Conservation (phyloP, 192 early-diverging fungal genomes). For the Gamsiella multidivaricata region DNA sequence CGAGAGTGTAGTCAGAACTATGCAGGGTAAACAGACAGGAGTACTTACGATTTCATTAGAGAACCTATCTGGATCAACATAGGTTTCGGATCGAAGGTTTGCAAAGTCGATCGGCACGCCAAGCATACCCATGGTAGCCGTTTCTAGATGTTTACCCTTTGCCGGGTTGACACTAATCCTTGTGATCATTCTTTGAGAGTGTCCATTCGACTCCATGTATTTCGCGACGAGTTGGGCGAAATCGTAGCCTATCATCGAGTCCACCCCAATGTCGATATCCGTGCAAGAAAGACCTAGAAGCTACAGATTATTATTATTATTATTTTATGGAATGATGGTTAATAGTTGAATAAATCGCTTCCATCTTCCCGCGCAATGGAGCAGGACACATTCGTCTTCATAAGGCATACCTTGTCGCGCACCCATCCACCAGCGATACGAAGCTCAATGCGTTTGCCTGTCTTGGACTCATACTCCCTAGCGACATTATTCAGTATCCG, state of each 20-base stretch:
- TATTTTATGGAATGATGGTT: background rate
- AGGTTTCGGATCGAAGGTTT: slow-evolving; percentile 91
- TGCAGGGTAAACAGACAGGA: background rate
- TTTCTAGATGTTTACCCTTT: slow-evolving; percentile 96
- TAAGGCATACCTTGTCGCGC: slow-evolving; percentile 82
- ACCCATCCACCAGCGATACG: slow-evolving; percentile 99
- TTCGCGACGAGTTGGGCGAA: slow-evolving; percentile 82
- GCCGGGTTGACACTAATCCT: slow-evolving; percentile 93
- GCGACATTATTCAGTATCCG: slow-evolving; percentile 71
- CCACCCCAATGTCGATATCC: slow-evolving; percentile 95
- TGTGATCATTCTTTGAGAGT: slow-evolving; percentile 63
- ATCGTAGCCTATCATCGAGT: slow-evolving; percentile 91
- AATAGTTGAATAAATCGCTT: background rate
- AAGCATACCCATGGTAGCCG: slow-evolving; percentile 85
- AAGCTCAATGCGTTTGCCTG: slow-evolving; percentile 65
- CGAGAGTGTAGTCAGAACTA: background rate
- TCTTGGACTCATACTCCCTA: slow-evolving; percentile 54
- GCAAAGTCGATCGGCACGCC: slow-evolving; percentile 91
- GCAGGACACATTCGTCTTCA: slow-evolving; percentile 23
- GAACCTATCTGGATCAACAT: slow-evolving; percentile 79
- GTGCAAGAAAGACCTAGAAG: slow-evolving; percentile 82
- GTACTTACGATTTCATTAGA: slow-evolving; percentile 67
- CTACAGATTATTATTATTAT: slow-evolving; percentile 57
- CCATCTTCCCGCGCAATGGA: too few relatives aligned
- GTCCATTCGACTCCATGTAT: slow-evolving; percentile 56